Conservation (phyloP, 2,329 filamentous ascomycete genomes). For the Nigrospora osmanthi region DNA sequence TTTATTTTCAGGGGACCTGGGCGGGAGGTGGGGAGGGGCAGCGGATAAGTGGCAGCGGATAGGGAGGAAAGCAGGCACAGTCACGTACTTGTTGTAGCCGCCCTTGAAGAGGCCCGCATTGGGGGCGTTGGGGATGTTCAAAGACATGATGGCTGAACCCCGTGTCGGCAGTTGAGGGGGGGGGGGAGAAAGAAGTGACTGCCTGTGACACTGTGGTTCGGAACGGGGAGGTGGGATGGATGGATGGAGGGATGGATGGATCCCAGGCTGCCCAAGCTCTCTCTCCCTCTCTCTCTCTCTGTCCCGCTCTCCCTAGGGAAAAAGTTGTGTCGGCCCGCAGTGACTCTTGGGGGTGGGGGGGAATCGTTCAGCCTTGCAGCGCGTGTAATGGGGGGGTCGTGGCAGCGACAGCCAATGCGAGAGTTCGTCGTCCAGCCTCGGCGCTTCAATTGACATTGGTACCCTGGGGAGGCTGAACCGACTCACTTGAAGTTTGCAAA, state of each 20-base stretch:
- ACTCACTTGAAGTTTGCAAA: too few relatives aligned
- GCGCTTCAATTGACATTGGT: too few relatives aligned
- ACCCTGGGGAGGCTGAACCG: too few relatives aligned
- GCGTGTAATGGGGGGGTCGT: too few relatives aligned
- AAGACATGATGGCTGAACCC: conserved; percentile 59
- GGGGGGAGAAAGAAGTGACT: background rate
- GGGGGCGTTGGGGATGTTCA: conserved; percentile 90
- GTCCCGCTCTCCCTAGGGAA: background rate
- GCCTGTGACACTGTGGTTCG: background rate
- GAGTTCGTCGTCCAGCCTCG: too few relatives aligned
- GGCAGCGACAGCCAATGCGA: too few relatives aligned
- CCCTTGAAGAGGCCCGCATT: conserved; percentile 92
- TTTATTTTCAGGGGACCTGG: conserved; percentile 1
- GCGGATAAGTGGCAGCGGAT: conserved; percentile 8
- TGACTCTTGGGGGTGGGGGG: too few relatives aligned
- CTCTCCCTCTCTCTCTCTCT: too few relatives aligned
- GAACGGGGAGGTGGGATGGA: background rate
- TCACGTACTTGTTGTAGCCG: conserved; percentile 78
- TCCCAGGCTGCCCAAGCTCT: background rate
- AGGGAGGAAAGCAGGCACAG: conserved; percentile 11
- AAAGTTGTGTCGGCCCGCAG: conserved; percentile 1
- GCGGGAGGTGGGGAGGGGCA: conserved; percentile 7
- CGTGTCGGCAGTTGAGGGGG: background rate
- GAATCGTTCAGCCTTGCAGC: too few relatives aligned
- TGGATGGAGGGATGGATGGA: background rate